These are phyloP conservation scores for Populus tomentosa DNA, from an alignment of 441 rosid genomes.

Conservation along the genomic window DNA sequence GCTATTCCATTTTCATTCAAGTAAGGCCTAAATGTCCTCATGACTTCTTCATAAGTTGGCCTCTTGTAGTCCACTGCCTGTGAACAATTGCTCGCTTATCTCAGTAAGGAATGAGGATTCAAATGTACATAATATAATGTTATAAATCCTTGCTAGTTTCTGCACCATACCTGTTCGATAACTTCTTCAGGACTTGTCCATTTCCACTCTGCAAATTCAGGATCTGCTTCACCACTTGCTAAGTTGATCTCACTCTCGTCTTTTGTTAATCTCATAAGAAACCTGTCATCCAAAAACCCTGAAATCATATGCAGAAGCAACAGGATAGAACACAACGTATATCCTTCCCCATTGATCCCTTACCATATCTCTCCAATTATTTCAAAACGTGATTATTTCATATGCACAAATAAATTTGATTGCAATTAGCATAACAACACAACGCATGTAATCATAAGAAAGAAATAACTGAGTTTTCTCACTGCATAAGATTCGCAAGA, in stretches of 20 bases:
- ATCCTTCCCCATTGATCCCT: background rate
- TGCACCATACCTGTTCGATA: conserved; percentile 52
- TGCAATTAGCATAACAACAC: background rate
- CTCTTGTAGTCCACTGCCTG: conserved; percentile 98
- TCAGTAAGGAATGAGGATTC: background rate
- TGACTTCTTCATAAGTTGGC: conserved; percentile 86
- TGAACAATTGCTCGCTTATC: background rate
- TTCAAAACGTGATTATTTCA: background rate
- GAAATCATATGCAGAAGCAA: conserved; percentile 1
- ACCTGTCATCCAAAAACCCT: conserved; percentile 42
- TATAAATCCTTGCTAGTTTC: background rate
- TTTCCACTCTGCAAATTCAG: conserved; percentile 95
- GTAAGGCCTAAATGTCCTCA: conserved; percentile 67
- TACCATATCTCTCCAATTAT: background rate
- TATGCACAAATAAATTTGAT: background rate
- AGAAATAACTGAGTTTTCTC: background rate
- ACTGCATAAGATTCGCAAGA: background rate
- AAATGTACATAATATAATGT: background rate
- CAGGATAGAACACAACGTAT: background rate
- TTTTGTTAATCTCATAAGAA: conserved; percentile 61
- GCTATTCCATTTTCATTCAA: conserved; percentile 47
- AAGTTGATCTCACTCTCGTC: conserved; percentile 86
- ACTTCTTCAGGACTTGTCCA: conserved; percentile 89
- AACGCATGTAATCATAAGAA: background rate
- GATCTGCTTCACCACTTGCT: conserved; percentile 74